phyloP scores from a whole-genome alignment of 352 stramenopile genomes.

The Globisporangium camurandrum region DNA sequence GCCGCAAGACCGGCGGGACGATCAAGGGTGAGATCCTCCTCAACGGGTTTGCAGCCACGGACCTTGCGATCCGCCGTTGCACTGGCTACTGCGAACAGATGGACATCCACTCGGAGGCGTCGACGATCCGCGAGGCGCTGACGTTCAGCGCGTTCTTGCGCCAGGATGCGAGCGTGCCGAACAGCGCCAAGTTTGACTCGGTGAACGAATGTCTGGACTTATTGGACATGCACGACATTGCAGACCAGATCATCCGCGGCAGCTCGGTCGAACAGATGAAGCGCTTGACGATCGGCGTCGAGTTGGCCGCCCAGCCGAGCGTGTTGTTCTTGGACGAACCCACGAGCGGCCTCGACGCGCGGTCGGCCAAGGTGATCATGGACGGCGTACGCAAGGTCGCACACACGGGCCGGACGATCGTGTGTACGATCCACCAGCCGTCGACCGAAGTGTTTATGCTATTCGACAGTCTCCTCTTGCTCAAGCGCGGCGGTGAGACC shows the following conservation, averaged over 20 bases:
- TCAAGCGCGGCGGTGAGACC: conserved; percentile 48
- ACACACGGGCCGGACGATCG: conserved; percentile 50
- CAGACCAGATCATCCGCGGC: conserved; percentile 20
- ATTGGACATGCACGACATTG: conserved; percentile 10
- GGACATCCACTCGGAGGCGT: conserved; percentile 80
- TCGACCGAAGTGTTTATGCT: conserved; percentile 60
- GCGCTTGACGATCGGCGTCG: conserved; percentile 15
- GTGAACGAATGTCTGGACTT: background rate
- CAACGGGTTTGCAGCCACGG: conserved; percentile 50
- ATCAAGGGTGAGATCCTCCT: conserved; percentile 75
- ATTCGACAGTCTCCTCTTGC: conserved; percentile 68
- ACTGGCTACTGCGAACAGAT: conserved; percentile 77
- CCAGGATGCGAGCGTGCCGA: conserved; percentile 9
- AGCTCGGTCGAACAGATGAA: conserved; percentile 25
- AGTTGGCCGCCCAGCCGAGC: conserved; percentile 65
- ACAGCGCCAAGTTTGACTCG: background rate
- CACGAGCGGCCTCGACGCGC: conserved; percentile 37
- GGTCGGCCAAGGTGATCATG: conserved; percentile 10
- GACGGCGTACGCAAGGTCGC: conserved; percentile 43
- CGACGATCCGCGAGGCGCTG: conserved; percentile 87
- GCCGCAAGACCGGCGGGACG: conserved; percentile 78
- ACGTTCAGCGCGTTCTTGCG: conserved; percentile 84
- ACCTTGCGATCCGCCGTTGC: conserved; percentile 20
- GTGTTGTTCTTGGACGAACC: conserved; percentile 65
- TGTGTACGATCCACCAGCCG: conserved; percentile 83